Conservation (phyloP, 176 grass and related monocot species). For the Lolium rigidum region DNA sequence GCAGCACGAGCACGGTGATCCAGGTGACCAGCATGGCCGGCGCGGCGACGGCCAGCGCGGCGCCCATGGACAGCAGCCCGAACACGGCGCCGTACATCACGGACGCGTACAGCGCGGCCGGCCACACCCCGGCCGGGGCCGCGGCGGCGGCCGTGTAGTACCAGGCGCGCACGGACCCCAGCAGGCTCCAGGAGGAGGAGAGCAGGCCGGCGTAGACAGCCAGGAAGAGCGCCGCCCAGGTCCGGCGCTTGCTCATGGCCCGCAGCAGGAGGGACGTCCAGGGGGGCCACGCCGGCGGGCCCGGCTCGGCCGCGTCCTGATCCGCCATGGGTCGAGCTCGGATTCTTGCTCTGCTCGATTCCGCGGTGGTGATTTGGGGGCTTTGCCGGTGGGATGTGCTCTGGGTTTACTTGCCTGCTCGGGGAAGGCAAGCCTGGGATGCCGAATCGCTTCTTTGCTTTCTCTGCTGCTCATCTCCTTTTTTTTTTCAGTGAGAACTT, state of each 20-base stretch:
- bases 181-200: slow-evolving; percentile 71
- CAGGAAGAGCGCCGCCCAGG: slow-evolving; percentile 80
- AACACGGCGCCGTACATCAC: slow-evolving; percentile 88
- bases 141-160: slow-evolving; percentile 37
- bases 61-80: slow-evolving; percentile 82
- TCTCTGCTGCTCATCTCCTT: slow-evolving; percentile 3
- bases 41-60: slow-evolving; percentile 70
- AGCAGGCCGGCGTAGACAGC: slow-evolving; percentile 71
- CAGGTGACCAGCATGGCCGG: slow-evolving; percentile 82
- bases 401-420: slow-evolving; percentile 2
- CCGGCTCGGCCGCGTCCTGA: slow-evolving; percentile 30
- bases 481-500: background rate
- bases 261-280: slow-evolving; percentile 63
- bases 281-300: slow-evolving; percentile 45
- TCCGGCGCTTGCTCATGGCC: slow-evolving; percentile 66
- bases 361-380: background rate
- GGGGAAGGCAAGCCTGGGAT: slow-evolving; percentile 30
- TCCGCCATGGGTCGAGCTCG: slow-evolving; percentile 36
- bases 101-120: slow-evolving; percentile 69
- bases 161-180: slow-evolving; percentile 77
- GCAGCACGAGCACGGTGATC: slow-evolving; percentile 95
- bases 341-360: background rate
- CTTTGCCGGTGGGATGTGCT: background rate
- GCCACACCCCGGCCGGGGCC: background rate
- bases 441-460: slow-evolving; percentile 21